Base-by-base conservation (phyloP, 1,139 yeast species). In the Candida mesenterica region DNA sequence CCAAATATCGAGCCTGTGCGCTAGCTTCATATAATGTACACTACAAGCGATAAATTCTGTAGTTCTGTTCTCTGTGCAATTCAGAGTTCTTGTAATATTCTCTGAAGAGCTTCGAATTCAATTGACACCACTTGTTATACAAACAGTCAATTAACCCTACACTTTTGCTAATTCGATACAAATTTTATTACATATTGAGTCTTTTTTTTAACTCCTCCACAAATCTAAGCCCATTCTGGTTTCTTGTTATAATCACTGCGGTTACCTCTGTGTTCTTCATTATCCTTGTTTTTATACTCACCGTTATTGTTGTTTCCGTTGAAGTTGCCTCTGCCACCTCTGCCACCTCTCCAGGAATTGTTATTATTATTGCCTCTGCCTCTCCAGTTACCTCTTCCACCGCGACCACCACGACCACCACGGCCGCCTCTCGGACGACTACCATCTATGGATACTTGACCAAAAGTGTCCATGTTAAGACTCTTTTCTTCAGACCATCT, bases 401-500 rank as follows among this genome's bases (percentile, higher is more conserved):
- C 55, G 32, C 61, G 44, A 32, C 61, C 45, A 15, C 62, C 59
- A 38, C 64, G 44, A 8, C 68, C 62, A 2, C 67, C 62, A 38
- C 69, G 49, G 18, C 52, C 55, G 10, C 57, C 54, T 13, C 57
- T 48, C 14, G 66, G 62, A 31, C 64, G 46, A 32, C 50, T 51
- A 17, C 54, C 42, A 19, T 39, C 47, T 9, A 58, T 59, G 9
- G 66, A 57, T 9, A 59, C 49, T 40, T 55, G 52, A 19, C 61
- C 60, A 37, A 54, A 56, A 6, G 61, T 55, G 42, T 55, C 59
- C 52, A 52, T 43, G 46, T 54, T 54, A 38, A 54, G 52, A 19
- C 59, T 59, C 45, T 79, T 77, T 53, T 82, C 89, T 47, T 79
- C 82, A 19, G 72, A 61, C 74, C 89, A 78, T 52, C 79, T 72